These are phyloP conservation scores for Cyberlindnera mycetangii DNA, from an alignment of 805 yeast species.

Conservation along the genomic window DNA sequence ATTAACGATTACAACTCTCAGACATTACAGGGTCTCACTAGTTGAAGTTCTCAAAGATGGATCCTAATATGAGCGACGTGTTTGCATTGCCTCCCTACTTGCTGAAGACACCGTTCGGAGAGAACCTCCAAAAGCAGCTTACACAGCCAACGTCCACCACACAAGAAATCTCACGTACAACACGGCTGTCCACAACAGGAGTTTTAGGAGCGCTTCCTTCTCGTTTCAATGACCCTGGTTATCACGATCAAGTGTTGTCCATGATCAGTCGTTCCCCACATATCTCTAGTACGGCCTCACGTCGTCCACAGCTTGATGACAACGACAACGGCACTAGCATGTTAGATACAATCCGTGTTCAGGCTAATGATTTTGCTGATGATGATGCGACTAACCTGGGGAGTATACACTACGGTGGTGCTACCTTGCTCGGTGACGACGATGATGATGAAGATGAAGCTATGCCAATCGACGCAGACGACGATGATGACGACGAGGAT, in stretches of 20 bases:
- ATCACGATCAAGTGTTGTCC: constrained; percentile 12
- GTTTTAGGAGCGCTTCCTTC: constrained; percentile 23
- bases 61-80: neutral
- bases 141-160: neutral
- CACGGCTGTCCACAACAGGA: constrained; percentile 16
- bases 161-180: constrained; percentile 8
- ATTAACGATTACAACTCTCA: no score
- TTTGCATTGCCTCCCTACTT: constrained; percentile 20
- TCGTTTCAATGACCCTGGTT: constrained; percentile 11
- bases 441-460: no score
- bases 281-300: constrained; percentile 1
- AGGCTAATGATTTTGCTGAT: neutral
- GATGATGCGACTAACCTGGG: constrained; percentile 3
- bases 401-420: constrained; percentile 11
- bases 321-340: neutral
- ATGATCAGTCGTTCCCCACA: constrained; percentile 7
- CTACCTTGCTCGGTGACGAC: constrained; percentile 16
- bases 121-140: constrained; percentile 12
- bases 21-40: no score
- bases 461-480: constrained; percentile 12
- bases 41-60: no score
- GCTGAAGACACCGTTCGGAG: constrained; percentile 22
- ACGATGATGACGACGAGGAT: constrained; percentile 10
- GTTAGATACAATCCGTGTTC: neutral
- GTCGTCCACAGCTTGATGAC: neutral